Evolutionary conservation across 1,284 basidiomycete species (phyloP).

Genomic region (Malassezia arunalokei): DNA sequence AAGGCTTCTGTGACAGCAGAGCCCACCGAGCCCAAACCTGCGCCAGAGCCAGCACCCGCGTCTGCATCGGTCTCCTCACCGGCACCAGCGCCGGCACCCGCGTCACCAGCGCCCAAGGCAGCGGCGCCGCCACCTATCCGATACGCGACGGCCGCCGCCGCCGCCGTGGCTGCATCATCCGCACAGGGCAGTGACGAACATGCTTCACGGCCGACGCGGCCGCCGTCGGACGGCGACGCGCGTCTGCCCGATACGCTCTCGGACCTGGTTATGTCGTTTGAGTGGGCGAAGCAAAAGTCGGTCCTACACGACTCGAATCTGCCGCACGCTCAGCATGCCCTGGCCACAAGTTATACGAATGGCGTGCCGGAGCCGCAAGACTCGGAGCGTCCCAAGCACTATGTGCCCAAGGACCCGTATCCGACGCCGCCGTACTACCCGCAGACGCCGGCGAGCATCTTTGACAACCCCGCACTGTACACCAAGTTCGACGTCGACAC

Average conservation of each 20-base stretch:
- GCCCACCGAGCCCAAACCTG: constrained; percentile 1
- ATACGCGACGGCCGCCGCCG: not conserved
- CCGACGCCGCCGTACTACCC: constrained; percentile 90
- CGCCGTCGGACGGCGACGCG: constrained; percentile 18
- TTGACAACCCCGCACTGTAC: constrained; percentile 77
- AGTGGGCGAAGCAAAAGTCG: constrained; percentile 82
- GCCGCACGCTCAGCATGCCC: constrained; percentile 59
- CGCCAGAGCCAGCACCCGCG: no score
- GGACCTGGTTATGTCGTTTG: constrained; percentile 86
- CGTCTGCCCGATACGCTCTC: constrained; percentile 64
- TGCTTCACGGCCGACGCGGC: constrained; percentile 22
- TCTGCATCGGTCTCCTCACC: constrained; percentile 43
- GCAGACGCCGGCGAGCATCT: constrained; percentile 66
- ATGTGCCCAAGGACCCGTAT: constrained; percentile 84
- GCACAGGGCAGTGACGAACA: constrained; percentile 17
- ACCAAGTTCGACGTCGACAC: constrained; percentile 91
- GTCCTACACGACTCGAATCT: constrained; percentile 75
- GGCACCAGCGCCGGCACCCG: constrained; percentile 30
- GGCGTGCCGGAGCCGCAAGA: constrained; percentile 84
- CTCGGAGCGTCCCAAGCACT: constrained; percentile 61
- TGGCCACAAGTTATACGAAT: constrained; percentile 69
- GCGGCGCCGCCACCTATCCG: constrained; percentile 54
- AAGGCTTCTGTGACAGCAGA: constrained; percentile 18
- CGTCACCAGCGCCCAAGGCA: constrained; percentile 22
- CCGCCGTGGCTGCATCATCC: not conserved